These are phyloP conservation scores for Radiomyces spectabilis DNA, from an alignment of 192 early-diverging fungal species.

Conservation along the genomic window DNA sequence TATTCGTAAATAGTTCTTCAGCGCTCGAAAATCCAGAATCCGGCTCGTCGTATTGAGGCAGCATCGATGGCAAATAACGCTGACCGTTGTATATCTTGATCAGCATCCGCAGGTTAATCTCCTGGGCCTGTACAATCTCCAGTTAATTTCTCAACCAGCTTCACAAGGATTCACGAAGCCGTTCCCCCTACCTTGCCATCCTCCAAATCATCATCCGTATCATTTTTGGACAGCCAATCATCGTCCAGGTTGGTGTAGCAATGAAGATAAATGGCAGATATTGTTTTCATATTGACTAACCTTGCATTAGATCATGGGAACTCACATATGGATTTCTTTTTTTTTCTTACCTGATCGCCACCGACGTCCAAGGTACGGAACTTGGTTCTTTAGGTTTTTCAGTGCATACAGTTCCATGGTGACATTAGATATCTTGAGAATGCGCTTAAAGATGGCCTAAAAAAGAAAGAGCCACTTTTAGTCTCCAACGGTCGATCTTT, in stretches of 20 bases:
- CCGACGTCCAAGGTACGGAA: constrained; percentile 71
- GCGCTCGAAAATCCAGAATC: neutral
- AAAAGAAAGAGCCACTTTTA: neutral
- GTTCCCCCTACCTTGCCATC: constrained; percentile 1
- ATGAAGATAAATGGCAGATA: constrained; percentile 65
- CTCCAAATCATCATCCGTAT: constrained; percentile 38
- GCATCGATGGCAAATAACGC: constrained; percentile 14
- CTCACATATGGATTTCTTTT: neutral
- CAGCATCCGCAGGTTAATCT: constrained; percentile 54
- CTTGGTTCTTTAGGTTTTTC: constrained; percentile 75
- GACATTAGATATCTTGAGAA: constrained; percentile 64
- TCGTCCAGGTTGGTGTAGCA: constrained; percentile 56
- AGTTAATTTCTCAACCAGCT: no score
- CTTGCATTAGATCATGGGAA: neutral
- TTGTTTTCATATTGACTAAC: constrained; percentile 69
- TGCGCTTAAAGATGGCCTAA: constrained; percentile 65
- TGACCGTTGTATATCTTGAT: constrained; percentile 57
- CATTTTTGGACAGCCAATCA: constrained; percentile 60
- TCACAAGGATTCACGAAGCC: neutral
- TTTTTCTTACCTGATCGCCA: constrained; percentile 58
- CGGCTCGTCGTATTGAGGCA: constrained; percentile 5
- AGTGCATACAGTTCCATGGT: constrained; percentile 64
- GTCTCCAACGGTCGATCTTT: neutral
- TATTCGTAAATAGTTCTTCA: neutral
- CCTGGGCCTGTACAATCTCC: constrained; percentile 56